Evolutionary conservation across 1,284 basidiomycete species (phyloP).

Genomic region (Tilletia caries): DNA sequence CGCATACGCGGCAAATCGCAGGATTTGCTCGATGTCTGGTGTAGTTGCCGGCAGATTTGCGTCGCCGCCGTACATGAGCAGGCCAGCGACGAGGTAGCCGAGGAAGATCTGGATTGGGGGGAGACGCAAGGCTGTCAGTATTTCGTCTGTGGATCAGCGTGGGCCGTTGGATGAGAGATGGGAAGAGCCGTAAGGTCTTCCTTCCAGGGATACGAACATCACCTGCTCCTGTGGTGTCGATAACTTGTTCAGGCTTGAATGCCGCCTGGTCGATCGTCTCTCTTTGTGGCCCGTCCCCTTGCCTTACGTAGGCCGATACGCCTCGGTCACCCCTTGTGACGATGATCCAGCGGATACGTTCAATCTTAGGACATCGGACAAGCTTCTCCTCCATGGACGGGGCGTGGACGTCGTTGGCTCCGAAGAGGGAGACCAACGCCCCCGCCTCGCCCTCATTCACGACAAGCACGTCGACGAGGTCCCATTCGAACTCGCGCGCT

Average conservation of each 20-base stretch:
- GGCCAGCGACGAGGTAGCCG: constrained; percentile 43
- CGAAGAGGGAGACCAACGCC: constrained; percentile 45
- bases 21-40: constrained; percentile 15
- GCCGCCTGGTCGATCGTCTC: constrained; percentile 32
- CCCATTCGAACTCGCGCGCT: constrained; percentile 58
- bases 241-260: constrained; percentile 33
- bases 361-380: constrained; percentile 26
- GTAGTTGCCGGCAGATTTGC: constrained; percentile 15
- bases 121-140: neutral
- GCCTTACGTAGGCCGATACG: constrained; percentile 33
- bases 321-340: constrained; percentile 44
- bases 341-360: constrained; percentile 40
- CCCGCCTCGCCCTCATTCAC: constrained; percentile 60
- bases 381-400: constrained; percentile 24
- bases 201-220: constrained; percentile 28
- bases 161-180: too few relatives aligned
- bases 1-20: constrained; percentile 35
- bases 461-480: constrained; percentile 57
- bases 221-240: constrained; percentile 51
- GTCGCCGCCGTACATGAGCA: constrained; percentile 33
- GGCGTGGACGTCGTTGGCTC: neutral
- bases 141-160: too few relatives aligned
- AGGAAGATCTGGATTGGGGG: constrained; percentile 25
- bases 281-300: neutral
- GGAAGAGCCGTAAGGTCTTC: too few relatives aligned